Evolutionary conservation across 73 alveolate genomes (phyloP).

Genomic region (Stentor coeruleus): DNA sequence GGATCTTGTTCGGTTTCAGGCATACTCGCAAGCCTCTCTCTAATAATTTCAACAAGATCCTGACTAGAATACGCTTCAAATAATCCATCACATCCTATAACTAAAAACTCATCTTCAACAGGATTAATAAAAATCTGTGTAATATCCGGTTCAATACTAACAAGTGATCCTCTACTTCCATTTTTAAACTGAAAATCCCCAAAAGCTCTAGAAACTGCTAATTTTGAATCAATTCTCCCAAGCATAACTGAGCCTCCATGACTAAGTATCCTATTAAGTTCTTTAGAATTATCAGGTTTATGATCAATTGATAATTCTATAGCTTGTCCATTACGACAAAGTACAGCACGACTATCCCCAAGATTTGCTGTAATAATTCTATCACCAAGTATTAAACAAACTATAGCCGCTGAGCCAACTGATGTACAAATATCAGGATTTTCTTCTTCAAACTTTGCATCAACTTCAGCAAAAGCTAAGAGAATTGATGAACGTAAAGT

Average conservation of each 20-base stretch:
- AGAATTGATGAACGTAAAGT: neutral
- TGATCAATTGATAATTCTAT: constrained; percentile 67
- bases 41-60: constrained; percentile 65
- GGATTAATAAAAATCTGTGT: constrained; percentile 51
- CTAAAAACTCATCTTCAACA: constrained; percentile 67
- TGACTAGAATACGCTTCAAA: constrained; percentile 76
- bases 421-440: constrained; percentile 14
- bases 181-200: constrained; percentile 90
- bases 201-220: constrained; percentile 86
- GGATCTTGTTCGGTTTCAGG: constrained; percentile 46
- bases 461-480: constrained; percentile 29
- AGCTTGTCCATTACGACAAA: constrained; percentile 60
- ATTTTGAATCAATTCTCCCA: constrained; percentile 78
- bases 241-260: constrained; percentile 84
- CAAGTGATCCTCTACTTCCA: constrained; percentile 28
- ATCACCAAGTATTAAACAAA: constrained; percentile 57
- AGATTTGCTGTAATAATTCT: constrained; percentile 81
- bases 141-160: constrained; percentile 85
- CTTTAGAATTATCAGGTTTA: constrained; percentile 69
- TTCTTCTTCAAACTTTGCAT: constrained; percentile 24
- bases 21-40: constrained; percentile 36
- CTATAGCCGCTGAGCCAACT: constrained; percentile 68
- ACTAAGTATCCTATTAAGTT: constrained; percentile 72
- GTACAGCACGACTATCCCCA: constrained; percentile 90
- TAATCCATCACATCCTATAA: constrained; percentile 93